Evolutionary conservation across 208 protist genomes (phyloP), one percentile per base, ranked within the genome.

Genomic region (Acanthamoeba lugdunensis): DNA sequence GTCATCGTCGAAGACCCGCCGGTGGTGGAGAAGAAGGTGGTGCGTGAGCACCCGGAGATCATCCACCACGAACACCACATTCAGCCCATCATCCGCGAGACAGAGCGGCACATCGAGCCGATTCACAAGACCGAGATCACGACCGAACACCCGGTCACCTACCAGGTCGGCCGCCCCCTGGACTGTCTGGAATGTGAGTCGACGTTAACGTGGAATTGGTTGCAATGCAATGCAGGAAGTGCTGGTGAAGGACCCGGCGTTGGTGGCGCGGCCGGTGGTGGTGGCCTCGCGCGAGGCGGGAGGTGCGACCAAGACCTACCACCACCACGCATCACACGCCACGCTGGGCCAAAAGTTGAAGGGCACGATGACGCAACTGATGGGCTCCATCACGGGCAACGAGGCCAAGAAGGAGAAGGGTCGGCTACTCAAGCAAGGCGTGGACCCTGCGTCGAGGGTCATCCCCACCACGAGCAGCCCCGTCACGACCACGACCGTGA

Each of bases 61-160:
- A 30, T 79, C 18, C 71, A 79, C 41, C 71, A 48, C 33, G 71
- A 79, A 13, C 71, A 79, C 41, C 71, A 79, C 41, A 50, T 79
- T 25, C 71, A 79, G 23, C 71, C 71, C 4, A 50, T 79, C 33
- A 50, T 79, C n/a, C 30, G 28, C 6, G 37, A 79, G 28, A 79
- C 71, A 0, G 30, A 79, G 23, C 71, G 71, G 8, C 71, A 48
- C 41, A 50, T 79, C 41, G 33, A 79, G 33, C 71, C 71, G 4
- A 45, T 79, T 0, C 71, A 79, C 33, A 14, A 48, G 11, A 79
- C 71, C 33, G 71, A 79, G 33, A 45, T 79, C 2, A 79, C 71
- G 7, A 45, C 71, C 25, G 71, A 79, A 50, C 33, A 50, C 33
- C 71, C 71, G 11, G 41, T 79, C 11, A 50, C 41, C 30, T 13